A percentile compares a stretch with the other conserved stretches of the same genome.
These are phyloP conservation scores for Limnanthes douglasii DNA, from an alignment of 345 rosid genomes.

Conservation along the genomic window DNA sequence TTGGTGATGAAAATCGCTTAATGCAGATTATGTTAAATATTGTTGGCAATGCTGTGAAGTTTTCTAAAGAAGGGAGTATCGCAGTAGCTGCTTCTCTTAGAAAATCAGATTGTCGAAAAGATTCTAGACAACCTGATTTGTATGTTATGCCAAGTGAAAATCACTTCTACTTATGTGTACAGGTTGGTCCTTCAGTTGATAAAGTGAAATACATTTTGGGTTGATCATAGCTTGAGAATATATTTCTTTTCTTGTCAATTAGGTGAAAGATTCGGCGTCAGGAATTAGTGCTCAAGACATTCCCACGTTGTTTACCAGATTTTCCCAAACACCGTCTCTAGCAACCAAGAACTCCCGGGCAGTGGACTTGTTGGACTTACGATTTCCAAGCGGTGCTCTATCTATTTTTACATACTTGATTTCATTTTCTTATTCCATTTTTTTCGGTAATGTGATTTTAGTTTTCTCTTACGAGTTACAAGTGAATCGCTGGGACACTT, in stretches of 20 bases:
- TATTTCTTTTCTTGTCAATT: too few relatives aligned
- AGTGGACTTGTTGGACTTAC: slow-evolving; percentile 97
- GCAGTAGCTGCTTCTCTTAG: slow-evolving; percentile 61
- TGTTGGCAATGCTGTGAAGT: slow-evolving; percentile 93
- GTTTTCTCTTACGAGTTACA: slow-evolving; percentile 3
- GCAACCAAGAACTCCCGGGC: slow-evolving; percentile 60
- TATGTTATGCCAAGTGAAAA: slow-evolving; percentile 46
- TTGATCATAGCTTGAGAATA: slow-evolving; percentile 2
- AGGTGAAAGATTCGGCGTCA: slow-evolving; percentile 88
- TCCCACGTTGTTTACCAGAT: slow-evolving; percentile 77
- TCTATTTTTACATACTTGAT: not conserved
- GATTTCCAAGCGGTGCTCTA: slow-evolving; percentile 78
- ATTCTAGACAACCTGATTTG: slow-evolving; percentile 51
- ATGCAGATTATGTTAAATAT: slow-evolving; percentile 78
- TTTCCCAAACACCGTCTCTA: slow-evolving; percentile 64
- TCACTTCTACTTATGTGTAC: slow-evolving; percentile 75
- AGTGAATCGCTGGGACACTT: not conserved
- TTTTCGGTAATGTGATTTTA: not conserved
- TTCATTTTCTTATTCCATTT: too few relatives aligned
- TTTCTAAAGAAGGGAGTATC: slow-evolving; percentile 79
- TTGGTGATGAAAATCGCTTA: slow-evolving; percentile 88
- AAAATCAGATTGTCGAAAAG: slow-evolving; percentile 47
- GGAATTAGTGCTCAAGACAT: slow-evolving; percentile 85
- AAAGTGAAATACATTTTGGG: not conserved
- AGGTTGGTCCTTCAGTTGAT: slow-evolving; percentile 40